phyloP scores from a whole-genome alignment of 148 eudicot genomes.

The Chenopodium quinoa region DNA sequence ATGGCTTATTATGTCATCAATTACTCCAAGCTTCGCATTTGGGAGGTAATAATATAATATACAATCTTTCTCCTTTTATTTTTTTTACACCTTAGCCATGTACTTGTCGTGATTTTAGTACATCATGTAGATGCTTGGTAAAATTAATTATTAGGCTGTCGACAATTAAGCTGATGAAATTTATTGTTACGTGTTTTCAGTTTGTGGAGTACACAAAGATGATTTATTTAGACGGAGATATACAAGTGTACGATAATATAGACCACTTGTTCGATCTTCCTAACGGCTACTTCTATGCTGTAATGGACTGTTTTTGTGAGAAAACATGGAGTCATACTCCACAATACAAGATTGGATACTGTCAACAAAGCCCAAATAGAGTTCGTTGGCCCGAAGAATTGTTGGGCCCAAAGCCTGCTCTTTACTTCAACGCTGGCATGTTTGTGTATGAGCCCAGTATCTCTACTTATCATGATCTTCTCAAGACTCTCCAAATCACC shows the following conservation, averaged over 20 bases:
- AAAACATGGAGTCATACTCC: conserved; percentile 42
- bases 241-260: conserved; percentile 44
- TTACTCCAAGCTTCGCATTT: conserved; percentile 62
- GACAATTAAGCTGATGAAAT: background rate
- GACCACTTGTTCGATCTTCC: conserved; percentile 45
- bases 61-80: no score
- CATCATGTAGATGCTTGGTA: no score
- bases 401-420: conserved; percentile 39
- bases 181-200: conserved; percentile 6
- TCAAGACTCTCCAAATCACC: conserved; percentile 31
- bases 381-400: conserved; percentile 32
- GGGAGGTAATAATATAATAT: conserved; percentile 39
- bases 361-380: conserved; percentile 39
- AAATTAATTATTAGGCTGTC: no score
- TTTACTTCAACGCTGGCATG: conserved; percentile 53
- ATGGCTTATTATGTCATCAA: conserved; percentile 64
- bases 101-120: no score
- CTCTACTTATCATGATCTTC: conserved; percentile 29
- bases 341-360: conserved; percentile 40
- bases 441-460: conserved; percentile 39
- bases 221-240: conserved; percentile 50
- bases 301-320: conserved; percentile 49
- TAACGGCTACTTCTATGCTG: conserved; percentile 41
- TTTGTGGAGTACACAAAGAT: conserved; percentile 51
- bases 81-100: no score